Evolutionary conservation across 768 basidiomycete genomes (phyloP).

Genomic region (Steccherinum ochraceum): DNA sequence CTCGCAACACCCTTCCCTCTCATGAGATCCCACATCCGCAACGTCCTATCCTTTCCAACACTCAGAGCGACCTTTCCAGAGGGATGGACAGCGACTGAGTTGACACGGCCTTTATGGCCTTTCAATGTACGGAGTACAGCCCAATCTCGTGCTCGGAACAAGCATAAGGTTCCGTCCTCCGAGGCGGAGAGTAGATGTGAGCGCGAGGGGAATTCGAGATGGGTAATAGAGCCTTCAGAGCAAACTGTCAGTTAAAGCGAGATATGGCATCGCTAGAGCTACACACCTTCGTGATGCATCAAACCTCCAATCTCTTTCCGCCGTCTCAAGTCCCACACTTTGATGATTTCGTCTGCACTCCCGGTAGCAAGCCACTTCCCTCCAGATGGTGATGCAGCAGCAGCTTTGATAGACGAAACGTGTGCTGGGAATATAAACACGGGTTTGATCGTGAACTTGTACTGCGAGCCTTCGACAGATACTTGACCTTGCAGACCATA

Average conservation of each 20-base stretch:
- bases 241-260: not conserved
- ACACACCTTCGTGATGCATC: constrained; percentile 87
- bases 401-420: constrained; percentile 85
- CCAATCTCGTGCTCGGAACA: constrained; percentile 96
- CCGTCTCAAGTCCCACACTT: constrained; percentile 91
- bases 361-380: constrained; percentile 97
- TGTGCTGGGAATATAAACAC: constrained; percentile 98
- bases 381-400: constrained; percentile 80
- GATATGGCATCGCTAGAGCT: not conserved
- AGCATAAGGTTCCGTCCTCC: constrained; percentile 83
- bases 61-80: constrained; percentile 87
- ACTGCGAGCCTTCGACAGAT: constrained; percentile 24
- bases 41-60: constrained; percentile 82
- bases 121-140: constrained; percentile 78
- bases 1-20: constrained; percentile 86
- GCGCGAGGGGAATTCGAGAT: constrained; percentile 78
- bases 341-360: constrained; percentile 93
- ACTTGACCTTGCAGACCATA: constrained; percentile 79
- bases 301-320: constrained; percentile 92
- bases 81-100: constrained; percentile 86
- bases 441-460: constrained; percentile 51
- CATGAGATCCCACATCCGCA: constrained; percentile 99
- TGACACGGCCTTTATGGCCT: constrained; percentile 92
- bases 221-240: constrained; percentile 79
- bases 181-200: constrained; percentile 90